These are phyloP conservation scores for Bipolaris oryzae DNA, from an alignment of 2,329 filamentous ascomycete genomes.

Conservation along the genomic window DNA sequence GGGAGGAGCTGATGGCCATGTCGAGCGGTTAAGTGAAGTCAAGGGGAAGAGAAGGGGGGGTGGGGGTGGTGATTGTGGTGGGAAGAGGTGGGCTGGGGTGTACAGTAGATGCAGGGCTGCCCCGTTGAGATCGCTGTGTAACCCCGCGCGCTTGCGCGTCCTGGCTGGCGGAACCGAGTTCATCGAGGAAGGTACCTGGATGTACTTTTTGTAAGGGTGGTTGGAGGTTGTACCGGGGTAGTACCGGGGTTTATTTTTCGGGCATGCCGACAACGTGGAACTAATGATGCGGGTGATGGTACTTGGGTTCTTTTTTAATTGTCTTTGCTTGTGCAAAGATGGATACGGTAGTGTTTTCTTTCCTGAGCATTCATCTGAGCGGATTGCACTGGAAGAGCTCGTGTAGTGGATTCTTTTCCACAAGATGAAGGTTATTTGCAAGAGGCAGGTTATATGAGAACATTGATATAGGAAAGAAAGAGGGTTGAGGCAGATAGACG, in stretches of 20 bases:
- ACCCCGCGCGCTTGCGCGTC: not conserved
- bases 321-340: too few species aligned
- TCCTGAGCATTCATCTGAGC: too few species aligned
- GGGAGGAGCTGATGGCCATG: not conserved
- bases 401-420: too few species aligned
- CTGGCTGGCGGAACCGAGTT: not conserved
- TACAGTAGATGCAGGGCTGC: not conserved
- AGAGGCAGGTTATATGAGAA: too few species aligned
- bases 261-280: not conserved
- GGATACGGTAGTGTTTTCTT: too few species aligned
- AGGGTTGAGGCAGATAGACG: too few species aligned
- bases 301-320: too few species aligned
- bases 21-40: not conserved
- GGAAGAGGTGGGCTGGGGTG: not conserved
- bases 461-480: too few species aligned
- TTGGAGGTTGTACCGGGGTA: not conserved
- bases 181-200: not conserved
- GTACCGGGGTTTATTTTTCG: not conserved
- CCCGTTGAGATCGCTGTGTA: not conserved
- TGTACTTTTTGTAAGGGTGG: not conserved
- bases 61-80: not conserved
- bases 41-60: too few species aligned
- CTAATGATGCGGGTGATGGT: too few species aligned
- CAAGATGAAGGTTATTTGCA: too few species aligned
- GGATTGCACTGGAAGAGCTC: too few species aligned